Conservation (phyloP, 2,329 filamentous ascomycete genomes). For the Zalaria obscura region DNA sequence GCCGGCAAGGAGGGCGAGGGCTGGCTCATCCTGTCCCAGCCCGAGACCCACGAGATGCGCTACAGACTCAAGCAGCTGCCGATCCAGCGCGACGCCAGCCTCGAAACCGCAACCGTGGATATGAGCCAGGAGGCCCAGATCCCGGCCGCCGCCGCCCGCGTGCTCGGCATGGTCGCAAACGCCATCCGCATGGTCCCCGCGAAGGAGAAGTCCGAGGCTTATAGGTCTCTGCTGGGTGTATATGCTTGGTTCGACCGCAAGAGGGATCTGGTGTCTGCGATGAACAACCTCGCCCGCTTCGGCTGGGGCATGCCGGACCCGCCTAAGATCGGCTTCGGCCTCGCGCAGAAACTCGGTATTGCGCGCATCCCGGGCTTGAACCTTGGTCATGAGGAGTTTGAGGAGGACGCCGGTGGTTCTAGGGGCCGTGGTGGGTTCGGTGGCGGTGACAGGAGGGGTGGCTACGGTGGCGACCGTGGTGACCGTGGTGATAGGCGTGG, state of each 20-base stretch:
- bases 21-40: conserved; percentile 48
- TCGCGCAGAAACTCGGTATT: conserved; percentile 17
- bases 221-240: conserved; percentile 44
- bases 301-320: conserved; percentile 39
- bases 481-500: conserved; percentile 2
- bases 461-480: conserved; percentile 2
- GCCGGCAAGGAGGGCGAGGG: conserved; percentile 60
- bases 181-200: conserved; percentile 30
- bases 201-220: conserved; percentile 32
- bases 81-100: conserved; percentile 38
- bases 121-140: conserved; percentile 25
- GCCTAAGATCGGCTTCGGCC: conserved; percentile 23
- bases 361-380: conserved; percentile 14
- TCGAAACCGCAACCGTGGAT: conserved; percentile 37
- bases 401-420: not conserved
- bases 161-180: conserved; percentile 27
- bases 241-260: conserved; percentile 24
- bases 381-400: conserved; percentile 6
- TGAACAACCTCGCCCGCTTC: conserved; percentile 39
- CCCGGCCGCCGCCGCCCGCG: conserved; percentile 25
- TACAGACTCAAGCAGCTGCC: conserved; percentile 44
- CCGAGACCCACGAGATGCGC: conserved; percentile 37
- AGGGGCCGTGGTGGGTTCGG: conserved; percentile 6
- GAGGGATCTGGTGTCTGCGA: conserved; percentile 28
- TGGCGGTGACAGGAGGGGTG: conserved; percentile 8